Conservation (phyloP, 2,329 filamentous ascomycete species). For the Magnaporthiopsis poae region DNA sequence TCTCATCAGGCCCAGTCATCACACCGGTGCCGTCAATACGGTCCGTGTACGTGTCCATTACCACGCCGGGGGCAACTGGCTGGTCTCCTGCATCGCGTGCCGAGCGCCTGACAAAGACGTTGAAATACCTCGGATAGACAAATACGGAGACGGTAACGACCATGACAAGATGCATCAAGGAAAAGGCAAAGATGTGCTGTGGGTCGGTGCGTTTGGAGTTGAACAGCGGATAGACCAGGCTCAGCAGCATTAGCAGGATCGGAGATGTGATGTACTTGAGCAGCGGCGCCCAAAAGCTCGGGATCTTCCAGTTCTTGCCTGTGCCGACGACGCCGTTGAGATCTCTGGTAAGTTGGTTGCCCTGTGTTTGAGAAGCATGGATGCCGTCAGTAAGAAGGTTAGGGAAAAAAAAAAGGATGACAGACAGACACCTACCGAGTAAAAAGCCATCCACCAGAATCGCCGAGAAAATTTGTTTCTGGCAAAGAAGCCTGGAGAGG, state of each 20-base stretch:
- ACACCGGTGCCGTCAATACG: no score
- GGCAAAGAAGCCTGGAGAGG: not conserved
- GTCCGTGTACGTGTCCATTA: no score
- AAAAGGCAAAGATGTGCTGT: not conserved
- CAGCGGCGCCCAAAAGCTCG: not conserved
- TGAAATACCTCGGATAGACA: not conserved
- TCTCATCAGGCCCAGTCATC: no score
- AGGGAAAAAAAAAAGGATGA: no score
- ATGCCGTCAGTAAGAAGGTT: not conserved
- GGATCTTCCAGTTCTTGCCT: not conserved
- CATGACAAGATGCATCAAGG: not conserved
- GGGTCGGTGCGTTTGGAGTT: not conserved
- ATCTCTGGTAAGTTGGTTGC: conserved; percentile 1
- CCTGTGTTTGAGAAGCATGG: not conserved
- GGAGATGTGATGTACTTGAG: conserved; percentile 2
- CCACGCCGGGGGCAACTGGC: no score
- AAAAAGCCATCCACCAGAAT: conserved; percentile 1
- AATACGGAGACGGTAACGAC: not conserved
- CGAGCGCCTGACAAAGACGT: not conserved
- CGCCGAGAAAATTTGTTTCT: not conserved
- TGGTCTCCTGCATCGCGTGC: no score
- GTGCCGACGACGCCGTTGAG: not conserved
- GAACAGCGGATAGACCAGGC: conserved; percentile 1
- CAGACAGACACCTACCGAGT: not conserved
- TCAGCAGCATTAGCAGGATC: not conserved